A percentile compares a stretch with the other conserved stretches of the same genome.
phyloP scores from a whole-genome alignment of 805 yeast species.

The Metschnikowia arizonensis region DNA sequence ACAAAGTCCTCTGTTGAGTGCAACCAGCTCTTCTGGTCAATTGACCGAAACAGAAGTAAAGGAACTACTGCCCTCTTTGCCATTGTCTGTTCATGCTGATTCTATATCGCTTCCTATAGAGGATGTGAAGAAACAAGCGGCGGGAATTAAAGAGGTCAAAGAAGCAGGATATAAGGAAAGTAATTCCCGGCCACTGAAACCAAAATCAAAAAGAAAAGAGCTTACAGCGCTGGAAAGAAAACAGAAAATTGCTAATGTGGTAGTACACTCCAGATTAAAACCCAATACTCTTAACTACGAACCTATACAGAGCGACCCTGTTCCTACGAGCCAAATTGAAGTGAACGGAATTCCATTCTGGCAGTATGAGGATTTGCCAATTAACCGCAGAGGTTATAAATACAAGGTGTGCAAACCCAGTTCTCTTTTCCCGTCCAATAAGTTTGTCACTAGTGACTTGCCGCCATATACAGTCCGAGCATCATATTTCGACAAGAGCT shows the following conservation, averaged over 20 bases:
- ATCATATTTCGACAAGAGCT: constrained; percentile 66
- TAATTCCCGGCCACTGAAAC: constrained; percentile 25
- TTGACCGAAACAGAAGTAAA: background rate
- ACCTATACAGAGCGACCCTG: constrained; percentile 11
- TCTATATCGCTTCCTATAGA: background rate
- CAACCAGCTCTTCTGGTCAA: background rate
- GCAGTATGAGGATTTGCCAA: constrained; percentile 71
- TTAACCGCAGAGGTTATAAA: constrained; percentile 74
- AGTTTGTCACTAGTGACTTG: constrained; percentile 69
- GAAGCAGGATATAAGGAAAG: constrained; percentile 7
- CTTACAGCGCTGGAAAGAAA: constrained; percentile 21
- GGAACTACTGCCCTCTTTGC: background rate
- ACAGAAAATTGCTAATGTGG: constrained; percentile 28
- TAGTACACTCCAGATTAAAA: constrained; percentile 34
- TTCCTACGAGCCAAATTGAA: constrained; percentile 11
- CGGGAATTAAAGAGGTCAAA: background rate
- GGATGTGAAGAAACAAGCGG: background rate
- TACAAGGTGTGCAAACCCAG: constrained; percentile 77
- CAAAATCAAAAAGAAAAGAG: constrained; percentile 21
- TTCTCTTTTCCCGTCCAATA: constrained; percentile 49
- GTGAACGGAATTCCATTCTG: constrained; percentile 28
- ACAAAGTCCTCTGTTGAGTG: background rate
- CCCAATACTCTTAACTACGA: constrained; percentile 29
- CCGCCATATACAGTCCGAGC: constrained; percentile 60
- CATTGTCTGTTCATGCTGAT: background rate